A percentile compares a stretch with the other conserved stretches of the same genome.
phyloP scores from a whole-genome alignment of 2,329 filamentous ascomycete species.

The Hyphodiscus sp. region DNA sequence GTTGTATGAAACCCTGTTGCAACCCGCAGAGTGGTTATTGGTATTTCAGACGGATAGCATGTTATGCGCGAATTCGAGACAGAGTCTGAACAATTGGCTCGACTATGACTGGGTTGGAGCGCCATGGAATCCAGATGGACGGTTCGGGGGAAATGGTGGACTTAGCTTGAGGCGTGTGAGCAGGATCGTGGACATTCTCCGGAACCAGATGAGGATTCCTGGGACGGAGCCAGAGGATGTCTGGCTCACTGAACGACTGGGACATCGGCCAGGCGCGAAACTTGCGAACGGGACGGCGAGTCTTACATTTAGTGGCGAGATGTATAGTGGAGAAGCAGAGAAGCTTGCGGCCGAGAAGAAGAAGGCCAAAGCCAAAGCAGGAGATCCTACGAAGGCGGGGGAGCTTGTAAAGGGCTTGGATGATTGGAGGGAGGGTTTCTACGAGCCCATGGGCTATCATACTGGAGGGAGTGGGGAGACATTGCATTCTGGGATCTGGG shows the following conservation, averaged over 20 bases:
- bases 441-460: conserved; percentile 54
- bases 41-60: conserved; percentile 50
- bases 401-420: conserved; percentile 37
- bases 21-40: conserved; percentile 45
- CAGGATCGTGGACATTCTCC: conserved; percentile 45
- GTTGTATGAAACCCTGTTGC: conserved; percentile 42
- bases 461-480: conserved; percentile 42
- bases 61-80: conserved; percentile 40
- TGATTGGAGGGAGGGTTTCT: conserved; percentile 45
- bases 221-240: conserved; percentile 47
- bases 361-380: conserved; percentile 16
- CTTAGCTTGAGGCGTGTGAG: conserved; percentile 45
- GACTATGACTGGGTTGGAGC: conserved; percentile 30
- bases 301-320: conserved; percentile 45
- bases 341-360: conserved; percentile 18
- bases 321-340: conserved; percentile 33
- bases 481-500: conserved; percentile 43
- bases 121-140: conserved; percentile 27
- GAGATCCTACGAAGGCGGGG: conserved; percentile 19
- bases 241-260: conserved; percentile 48
- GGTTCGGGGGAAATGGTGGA: conserved; percentile 30
- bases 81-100: conserved; percentile 15
- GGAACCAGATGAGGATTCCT: conserved; percentile 38
- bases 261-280: conserved; percentile 40
- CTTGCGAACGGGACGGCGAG: conserved; percentile 47